These are phyloP conservation scores for Inonotus hispidus DNA, from an alignment of 1,284 basidiomycete species.

Conservation along the genomic window DNA sequence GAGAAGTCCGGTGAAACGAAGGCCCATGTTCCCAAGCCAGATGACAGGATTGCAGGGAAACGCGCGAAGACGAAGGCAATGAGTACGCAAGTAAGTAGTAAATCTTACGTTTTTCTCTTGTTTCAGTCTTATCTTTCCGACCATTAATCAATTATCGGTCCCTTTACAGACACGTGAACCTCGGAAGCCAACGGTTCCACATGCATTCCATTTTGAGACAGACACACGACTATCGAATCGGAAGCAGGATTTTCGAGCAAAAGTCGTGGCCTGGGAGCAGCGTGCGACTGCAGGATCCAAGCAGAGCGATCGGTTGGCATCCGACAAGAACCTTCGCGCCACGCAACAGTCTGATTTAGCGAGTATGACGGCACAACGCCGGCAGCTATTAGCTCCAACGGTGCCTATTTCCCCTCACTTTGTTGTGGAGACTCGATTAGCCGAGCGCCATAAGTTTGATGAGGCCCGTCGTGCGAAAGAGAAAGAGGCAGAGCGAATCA, in stretches of 20 bases:
- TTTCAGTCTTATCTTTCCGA: background rate
- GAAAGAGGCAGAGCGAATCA: slow-evolving; percentile 39
- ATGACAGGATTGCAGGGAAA: slow-evolving; percentile 4
- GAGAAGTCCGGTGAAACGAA: background rate
- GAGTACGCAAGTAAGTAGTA: slow-evolving; percentile 6
- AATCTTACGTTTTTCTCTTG: slow-evolving; percentile 7
- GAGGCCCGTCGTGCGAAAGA: slow-evolving; percentile 50
- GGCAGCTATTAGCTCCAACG: slow-evolving; percentile 41
- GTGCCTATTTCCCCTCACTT: slow-evolving; percentile 43
- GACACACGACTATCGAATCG: slow-evolving; percentile 18
- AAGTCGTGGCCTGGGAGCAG: slow-evolving; percentile 23
- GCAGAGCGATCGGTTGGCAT: background rate
- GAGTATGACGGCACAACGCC: slow-evolving; percentile 27
- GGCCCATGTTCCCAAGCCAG: slow-evolving; percentile 9
- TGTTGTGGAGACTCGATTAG: slow-evolving; percentile 48
- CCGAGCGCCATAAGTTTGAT: slow-evolving; percentile 60
- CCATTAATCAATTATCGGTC: background rate
- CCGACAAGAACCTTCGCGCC: slow-evolving; percentile 34
- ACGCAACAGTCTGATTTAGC: slow-evolving; percentile 45
- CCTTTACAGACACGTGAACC: background rate
- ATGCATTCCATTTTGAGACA: slow-evolving; percentile 45
- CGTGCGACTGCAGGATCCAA: slow-evolving; percentile 23
- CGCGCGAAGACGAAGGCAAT: background rate
- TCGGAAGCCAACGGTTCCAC: slow-evolving; percentile 39
- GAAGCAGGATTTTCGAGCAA: slow-evolving; percentile 24